A percentile compares a stretch with the other conserved stretches of the same genome.
phyloP scores from a whole-genome alignment of 2,329 filamentous ascomycete genomes.

The Ceratocystis papillata region DNA sequence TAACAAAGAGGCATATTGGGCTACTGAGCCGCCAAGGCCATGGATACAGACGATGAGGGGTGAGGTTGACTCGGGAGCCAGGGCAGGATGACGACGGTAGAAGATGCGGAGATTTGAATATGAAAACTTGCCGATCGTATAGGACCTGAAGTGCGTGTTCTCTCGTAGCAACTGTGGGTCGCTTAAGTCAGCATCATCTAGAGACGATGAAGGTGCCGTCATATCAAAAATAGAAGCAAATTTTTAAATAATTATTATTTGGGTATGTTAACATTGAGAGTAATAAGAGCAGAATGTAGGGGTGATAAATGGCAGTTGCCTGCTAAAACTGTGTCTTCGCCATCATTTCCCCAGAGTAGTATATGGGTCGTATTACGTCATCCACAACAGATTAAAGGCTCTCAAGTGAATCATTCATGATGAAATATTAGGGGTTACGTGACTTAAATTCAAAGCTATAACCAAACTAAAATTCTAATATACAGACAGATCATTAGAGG shows the following conservation, averaged over 20 bases:
- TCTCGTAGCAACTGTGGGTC: conserved; percentile 75
- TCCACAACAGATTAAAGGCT: neutral
- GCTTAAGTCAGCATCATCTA: conserved; percentile 35
- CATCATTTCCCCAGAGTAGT: neutral
- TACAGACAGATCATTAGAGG: neutral
- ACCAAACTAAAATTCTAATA: neutral
- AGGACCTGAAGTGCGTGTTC: conserved; percentile 59
- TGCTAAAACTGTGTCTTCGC: neutral
- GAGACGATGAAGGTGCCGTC: neutral
- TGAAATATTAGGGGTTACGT: neutral
- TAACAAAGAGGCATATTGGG: conserved; percentile 75
- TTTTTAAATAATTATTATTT: neutral
- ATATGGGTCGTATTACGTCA: neutral
- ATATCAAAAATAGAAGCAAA: neutral
- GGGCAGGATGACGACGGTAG: conserved; percentile 65
- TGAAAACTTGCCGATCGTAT: conserved; percentile 57
- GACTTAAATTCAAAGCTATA: neutral
- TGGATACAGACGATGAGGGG: conserved; percentile 87
- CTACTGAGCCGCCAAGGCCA: conserved; percentile 81
- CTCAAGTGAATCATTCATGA: neutral
- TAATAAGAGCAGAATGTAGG: neutral
- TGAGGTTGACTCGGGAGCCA: conserved; percentile 29
- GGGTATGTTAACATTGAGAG: neutral
- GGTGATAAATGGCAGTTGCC: neutral
- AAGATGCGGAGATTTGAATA: conserved; percentile 76